Evolutionary conservation across 2,329 filamentous ascomycete species (phyloP).

Genomic region (Colletotrichum brevisporum): DNA sequence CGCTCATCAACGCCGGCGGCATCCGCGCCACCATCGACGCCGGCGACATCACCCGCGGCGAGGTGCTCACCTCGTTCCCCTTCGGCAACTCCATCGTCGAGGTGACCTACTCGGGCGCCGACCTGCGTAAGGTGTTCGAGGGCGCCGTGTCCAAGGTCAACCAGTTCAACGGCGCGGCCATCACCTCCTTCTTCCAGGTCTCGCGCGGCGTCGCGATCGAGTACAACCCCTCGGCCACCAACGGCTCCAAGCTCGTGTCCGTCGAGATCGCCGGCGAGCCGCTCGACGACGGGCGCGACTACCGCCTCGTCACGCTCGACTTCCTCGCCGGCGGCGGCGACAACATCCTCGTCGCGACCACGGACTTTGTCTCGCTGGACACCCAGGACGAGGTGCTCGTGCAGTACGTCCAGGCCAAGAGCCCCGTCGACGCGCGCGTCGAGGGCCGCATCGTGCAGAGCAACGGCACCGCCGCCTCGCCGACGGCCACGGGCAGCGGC

Average conservation of each 20-base stretch:
- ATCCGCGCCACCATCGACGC: constrained; percentile 74
- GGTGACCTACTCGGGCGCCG: constrained; percentile 64
- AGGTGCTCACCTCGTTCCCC: constrained; percentile 75
- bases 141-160: constrained; percentile 70
- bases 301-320: constrained; percentile 73
- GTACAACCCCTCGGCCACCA: constrained; percentile 67
- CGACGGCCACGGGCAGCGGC: constrained; percentile 15
- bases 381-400: constrained; percentile 68
- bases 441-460: constrained; percentile 59
- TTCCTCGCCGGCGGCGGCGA: constrained; percentile 75
- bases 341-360: constrained; percentile 65
- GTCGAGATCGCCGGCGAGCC: constrained; percentile 64
- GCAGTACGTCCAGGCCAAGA: constrained; percentile 62
- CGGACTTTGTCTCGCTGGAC: constrained; percentile 62
- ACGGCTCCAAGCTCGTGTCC: constrained; percentile 65
- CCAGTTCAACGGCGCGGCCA: constrained; percentile 64
- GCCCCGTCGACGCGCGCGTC: constrained; percentile 64
- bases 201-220: constrained; percentile 69
- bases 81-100: constrained; percentile 77
- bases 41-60: constrained; percentile 73
- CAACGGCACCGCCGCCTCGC: constrained; percentile 25
- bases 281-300: constrained; percentile 62
- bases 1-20: constrained; percentile 75
- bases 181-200: constrained; percentile 74
- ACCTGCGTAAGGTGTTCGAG: constrained; percentile 71